Evolutionary conservation across 805 yeast genomes (phyloP).

Genomic region (Monosporozyma yasuniensis): DNA sequence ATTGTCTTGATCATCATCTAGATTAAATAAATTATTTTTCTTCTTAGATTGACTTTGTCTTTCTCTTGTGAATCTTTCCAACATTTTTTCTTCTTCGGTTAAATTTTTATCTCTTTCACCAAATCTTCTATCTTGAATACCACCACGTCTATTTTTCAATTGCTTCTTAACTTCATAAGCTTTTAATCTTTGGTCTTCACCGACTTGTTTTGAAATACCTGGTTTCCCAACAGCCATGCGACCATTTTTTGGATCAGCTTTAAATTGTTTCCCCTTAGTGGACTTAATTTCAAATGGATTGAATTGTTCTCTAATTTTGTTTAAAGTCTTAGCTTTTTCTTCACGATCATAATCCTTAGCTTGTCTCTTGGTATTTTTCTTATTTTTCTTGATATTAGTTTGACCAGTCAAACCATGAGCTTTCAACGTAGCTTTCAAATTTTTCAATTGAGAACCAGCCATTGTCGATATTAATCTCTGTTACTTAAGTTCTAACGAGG

Average conservation of each 20-base stretch:
- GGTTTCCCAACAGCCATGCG: constrained; percentile 57
- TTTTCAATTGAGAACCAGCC: constrained; percentile 87
- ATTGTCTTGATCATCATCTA: constrained; percentile 55
- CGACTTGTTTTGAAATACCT: constrained; percentile 57
- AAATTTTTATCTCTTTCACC: constrained; percentile 72
- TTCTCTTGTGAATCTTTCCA: constrained; percentile 88
- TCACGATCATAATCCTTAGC: constrained; percentile 64
- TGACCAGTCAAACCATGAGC: constrained; percentile 82
- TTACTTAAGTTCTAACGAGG: no score
- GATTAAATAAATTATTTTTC: constrained; percentile 54
- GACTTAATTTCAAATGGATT: constrained; percentile 81
- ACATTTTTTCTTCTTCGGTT: constrained; percentile 88
- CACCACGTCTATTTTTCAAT: constrained; percentile 67
- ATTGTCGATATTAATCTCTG: no score
- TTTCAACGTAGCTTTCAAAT: constrained; percentile 66
- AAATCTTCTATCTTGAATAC: constrained; percentile 75
- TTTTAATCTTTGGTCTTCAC: constrained; percentile 52
- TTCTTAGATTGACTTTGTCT: constrained; percentile 53
- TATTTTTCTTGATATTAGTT: constrained; percentile 51
- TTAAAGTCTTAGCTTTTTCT: constrained; percentile 49
- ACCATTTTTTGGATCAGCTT: constrained; percentile 15
- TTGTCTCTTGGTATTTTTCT: constrained; percentile 37
- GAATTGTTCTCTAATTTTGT: constrained; percentile 68
- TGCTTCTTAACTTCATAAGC: constrained; percentile 58
- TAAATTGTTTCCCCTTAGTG: constrained; percentile 38